phyloP scores from a whole-genome alignment of 1,139 yeast species.

The Saccharomycopsis hybrid region DNA sequence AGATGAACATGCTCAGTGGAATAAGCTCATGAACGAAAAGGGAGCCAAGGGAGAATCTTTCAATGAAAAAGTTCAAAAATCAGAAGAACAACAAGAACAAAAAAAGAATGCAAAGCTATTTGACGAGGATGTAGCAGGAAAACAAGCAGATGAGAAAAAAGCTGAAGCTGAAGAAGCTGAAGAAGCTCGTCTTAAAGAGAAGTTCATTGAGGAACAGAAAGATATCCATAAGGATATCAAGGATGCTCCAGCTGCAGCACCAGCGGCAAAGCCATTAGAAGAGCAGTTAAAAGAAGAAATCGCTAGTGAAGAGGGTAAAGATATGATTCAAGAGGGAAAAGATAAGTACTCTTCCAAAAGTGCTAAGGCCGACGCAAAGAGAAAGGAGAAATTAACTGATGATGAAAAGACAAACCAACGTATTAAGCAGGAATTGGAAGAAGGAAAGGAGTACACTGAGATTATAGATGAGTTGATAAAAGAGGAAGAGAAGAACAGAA shows the following conservation, averaged over 20 bases:
- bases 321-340: constrained; percentile 18
- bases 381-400: constrained; percentile 21
- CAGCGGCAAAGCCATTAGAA: constrained; percentile 26
- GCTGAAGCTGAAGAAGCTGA: neutral
- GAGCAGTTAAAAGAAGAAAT: constrained; percentile 23
- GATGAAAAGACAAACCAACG: neutral
- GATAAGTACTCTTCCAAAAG: constrained; percentile 9
- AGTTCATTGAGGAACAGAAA: constrained; percentile 1
- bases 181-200: neutral
- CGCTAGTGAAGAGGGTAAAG: constrained; percentile 18
- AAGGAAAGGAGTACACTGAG: constrained; percentile 22
- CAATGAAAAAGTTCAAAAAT: neutral
- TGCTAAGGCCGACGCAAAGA: constrained; percentile 19
- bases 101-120: neutral
- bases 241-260: constrained; percentile 24
- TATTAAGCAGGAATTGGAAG: constrained; percentile 20
- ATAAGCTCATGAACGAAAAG: constrained; percentile 4
- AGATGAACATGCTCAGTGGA: constrained; percentile 8
- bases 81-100: neutral
- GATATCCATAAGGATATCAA: constrained; percentile 7
- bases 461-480: constrained; percentile 25
- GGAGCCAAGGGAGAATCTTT: neutral
- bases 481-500: constrained; percentile 8
- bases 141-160: constrained; percentile 2
- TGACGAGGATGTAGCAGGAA: neutral